Base-by-base conservation (phyloP, 768 basidiomycete species). In the Rhodocollybia butyracea region DNA sequence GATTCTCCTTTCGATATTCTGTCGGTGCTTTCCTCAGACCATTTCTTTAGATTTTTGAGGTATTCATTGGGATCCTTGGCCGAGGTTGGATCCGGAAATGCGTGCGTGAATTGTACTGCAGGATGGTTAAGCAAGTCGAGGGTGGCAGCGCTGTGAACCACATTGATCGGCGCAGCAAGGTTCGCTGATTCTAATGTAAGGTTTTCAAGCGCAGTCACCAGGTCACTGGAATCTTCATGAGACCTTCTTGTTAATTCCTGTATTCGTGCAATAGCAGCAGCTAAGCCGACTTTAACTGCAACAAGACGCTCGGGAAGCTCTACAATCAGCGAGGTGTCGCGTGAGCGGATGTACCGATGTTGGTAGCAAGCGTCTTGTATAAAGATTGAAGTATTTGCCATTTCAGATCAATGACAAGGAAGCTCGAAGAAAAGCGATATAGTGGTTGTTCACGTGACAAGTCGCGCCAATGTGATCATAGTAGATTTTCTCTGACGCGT, bases 231-330 rank as follows among this genome's bases (percentile, higher is more conserved):
- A 30, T 63, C 64, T 45, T 60, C 34, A 13, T 63, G 55, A 24
- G 56, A 52, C 17, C 51, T 50, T 10, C 15, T 29, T 7, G 15
- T 24, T 10, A 68, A 54, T 46, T 74, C 75, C 61, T 91, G 88
- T 3, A 94, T 70, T 46, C 88, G 81, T 6, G 93, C 81, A 19
- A 91, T 76, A 0, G 88, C 91, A 6, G 89, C 88, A 2, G 93
- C 80, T 7, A 97, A 76, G 1, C 95, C 96, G 4, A 90, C 64
- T 60, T 86, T 84, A 47, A 98, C 83, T 0, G 94, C 94, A 46
- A 87, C 82, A 26, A 98, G 73, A 22, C 96, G 84, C 66, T 97
- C 91, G 0, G 95, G 95, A 10, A 92, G 80, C 66, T 98, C 96
- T n/a, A 95, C 83, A 51, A 97, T 86, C 42, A 76, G 74, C 1